These are phyloP conservation scores for Brettanomyces naardenensis DNA, from an alignment of 805 yeast genomes.

Conservation along the genomic window DNA sequence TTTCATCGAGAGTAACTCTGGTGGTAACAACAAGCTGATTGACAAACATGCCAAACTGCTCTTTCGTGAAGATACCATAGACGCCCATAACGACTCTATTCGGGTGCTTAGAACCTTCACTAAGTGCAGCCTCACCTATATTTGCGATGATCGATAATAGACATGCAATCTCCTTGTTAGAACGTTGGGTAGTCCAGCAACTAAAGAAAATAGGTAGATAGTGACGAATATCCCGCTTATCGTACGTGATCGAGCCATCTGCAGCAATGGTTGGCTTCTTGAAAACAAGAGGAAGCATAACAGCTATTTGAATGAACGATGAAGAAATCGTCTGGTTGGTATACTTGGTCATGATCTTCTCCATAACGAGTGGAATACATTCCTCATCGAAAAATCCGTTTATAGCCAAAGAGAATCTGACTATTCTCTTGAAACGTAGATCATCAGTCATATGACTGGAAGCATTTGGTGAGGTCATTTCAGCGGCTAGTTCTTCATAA, in stretches of 20 bases:
- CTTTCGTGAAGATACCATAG: conserved; percentile 56
- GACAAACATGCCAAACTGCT: conserved; percentile 53
- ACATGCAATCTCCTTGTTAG: conserved; percentile 48
- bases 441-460: conserved; percentile 42
- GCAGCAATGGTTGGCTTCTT: conserved; percentile 13
- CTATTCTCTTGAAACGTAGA: conserved; percentile 38
- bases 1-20: conserved; percentile 17
- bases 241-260: conserved; percentile 15
- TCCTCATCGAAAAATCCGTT: conserved; percentile 44
- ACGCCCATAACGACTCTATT: conserved; percentile 31
- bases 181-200: conserved; percentile 54
- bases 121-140: conserved; percentile 42
- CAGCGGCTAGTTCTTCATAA: conserved; percentile 27
- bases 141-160: conserved; percentile 59
- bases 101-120: conserved; percentile 23
- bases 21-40: conserved; percentile 37
- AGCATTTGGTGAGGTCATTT: conserved; percentile 40
- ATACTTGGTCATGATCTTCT: conserved; percentile 41
- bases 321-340: conserved; percentile 45
- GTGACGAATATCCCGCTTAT: conserved; percentile 28
- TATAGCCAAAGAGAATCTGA: conserved; percentile 46
- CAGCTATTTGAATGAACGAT: conserved; percentile 43
- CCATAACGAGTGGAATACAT: conserved; percentile 43
- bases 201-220: conserved; percentile 63
- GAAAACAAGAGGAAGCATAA: conserved; percentile 43